These are phyloP conservation scores for Rhizoctonia solani DNA, from an alignment of 1,284 basidiomycete species.

Conservation along the genomic window DNA sequence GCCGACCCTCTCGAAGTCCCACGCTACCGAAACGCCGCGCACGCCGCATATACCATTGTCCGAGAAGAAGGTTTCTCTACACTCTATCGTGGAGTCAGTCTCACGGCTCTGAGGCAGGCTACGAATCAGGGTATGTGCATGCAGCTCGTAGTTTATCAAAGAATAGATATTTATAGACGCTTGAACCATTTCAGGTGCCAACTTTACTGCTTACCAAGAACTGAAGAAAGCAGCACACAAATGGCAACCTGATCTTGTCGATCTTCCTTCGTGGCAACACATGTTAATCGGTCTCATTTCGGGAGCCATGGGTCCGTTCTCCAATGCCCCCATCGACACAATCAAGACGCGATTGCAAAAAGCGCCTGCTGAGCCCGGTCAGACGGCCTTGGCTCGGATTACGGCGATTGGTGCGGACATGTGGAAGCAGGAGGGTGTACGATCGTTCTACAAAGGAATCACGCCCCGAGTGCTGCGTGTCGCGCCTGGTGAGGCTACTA, in stretches of 20 bases:
- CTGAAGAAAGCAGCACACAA: conserved; percentile 82
- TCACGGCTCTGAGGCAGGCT: conserved; percentile 95
- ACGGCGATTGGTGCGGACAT: conserved; percentile 83
- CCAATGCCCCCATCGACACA: conserved; percentile 96
- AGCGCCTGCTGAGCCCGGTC: conserved; percentile 74
- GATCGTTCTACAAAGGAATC: conserved; percentile 96
- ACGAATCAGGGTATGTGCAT: conserved; percentile 86
- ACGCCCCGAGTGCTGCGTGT: conserved; percentile 96
- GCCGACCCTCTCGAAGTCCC: conserved; percentile 95
- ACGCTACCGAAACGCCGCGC: conserved; percentile 94
- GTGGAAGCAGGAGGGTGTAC: conserved; percentile 89
- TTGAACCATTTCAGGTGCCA: conserved; percentile 63
- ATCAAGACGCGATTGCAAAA: conserved; percentile 97
- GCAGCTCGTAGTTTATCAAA: neutral
- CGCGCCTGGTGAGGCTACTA: conserved; percentile 69
- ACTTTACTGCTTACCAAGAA: conserved; percentile 98
- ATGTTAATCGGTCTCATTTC: conserved; percentile 94
- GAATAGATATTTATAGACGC: too few species aligned
- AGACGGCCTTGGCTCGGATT: conserved; percentile 75
- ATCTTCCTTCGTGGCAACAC: conserved; percentile 92
- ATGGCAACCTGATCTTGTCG: conserved; percentile 72
- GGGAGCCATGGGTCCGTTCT: conserved; percentile 96
- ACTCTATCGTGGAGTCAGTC: conserved; percentile 89
- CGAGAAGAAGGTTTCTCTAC: conserved; percentile 88
- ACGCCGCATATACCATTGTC: conserved; percentile 94